Percentiles rank a stretch among this genome's conserved stretches.
Conservation (phyloP, 768 basidiomycete species). For the Lactarius psammicola region DNA sequence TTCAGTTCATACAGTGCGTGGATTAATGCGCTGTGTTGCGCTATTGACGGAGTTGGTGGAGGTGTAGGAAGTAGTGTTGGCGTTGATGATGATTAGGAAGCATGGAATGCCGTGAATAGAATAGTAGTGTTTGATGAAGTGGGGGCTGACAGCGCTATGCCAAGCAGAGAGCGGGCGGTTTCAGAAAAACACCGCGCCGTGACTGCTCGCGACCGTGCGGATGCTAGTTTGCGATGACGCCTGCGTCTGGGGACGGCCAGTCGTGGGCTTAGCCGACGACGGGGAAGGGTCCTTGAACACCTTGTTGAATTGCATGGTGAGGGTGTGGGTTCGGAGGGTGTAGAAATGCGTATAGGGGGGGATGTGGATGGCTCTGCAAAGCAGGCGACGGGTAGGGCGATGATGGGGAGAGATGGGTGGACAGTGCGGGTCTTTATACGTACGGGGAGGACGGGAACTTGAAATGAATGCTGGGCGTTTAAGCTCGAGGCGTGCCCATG, state of each 20-base stretch:
- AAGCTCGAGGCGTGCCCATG: slow-evolving; percentile 12
- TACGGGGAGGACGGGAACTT: neutral
- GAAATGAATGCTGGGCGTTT: slow-evolving; percentile 19
- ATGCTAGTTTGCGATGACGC: slow-evolving; percentile 20
- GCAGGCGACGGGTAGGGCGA: neutral
- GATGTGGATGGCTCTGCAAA: neutral
- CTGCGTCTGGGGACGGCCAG: slow-evolving; percentile 18
- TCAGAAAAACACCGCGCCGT: slow-evolving; percentile 25
- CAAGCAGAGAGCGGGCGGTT: neutral
- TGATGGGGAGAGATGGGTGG: neutral
- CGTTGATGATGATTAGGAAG: slow-evolving; percentile 5
- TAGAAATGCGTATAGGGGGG: neutral
- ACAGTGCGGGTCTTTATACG: slow-evolving; percentile 19
- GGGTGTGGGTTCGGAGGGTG: neutral
- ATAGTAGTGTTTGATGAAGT: neutral
- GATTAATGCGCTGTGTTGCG: neutral
- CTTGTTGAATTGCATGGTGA: slow-evolving; percentile 14
- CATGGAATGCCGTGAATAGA: neutral
- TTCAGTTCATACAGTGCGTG: neutral
- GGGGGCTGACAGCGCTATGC: neutral
- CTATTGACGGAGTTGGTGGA: neutral
- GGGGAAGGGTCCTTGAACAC: slow-evolving; percentile 22
- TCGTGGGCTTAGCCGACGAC: slow-evolving; percentile 17
- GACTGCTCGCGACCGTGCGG: slow-evolving; percentile 22
- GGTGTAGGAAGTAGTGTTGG: neutral